A percentile compares a stretch with the other conserved stretches of the same genome.
phyloP scores from a whole-genome alignment of 2,329 filamentous ascomycete species.

The Nigrospora osmanthi region DNA sequence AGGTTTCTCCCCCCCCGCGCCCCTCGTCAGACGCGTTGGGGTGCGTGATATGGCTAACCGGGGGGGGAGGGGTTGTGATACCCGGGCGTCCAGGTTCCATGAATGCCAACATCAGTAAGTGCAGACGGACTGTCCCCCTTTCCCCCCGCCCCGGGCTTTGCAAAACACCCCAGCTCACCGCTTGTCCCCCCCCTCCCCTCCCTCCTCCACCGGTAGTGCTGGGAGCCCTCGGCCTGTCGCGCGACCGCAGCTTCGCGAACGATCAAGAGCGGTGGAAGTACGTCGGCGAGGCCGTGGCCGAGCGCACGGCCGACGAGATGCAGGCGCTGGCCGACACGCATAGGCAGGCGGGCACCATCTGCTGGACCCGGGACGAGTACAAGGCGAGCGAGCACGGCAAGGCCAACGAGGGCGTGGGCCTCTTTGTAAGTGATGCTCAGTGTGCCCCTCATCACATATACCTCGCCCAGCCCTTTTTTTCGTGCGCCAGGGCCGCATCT shows the following conservation, averaged over 20 bases:
- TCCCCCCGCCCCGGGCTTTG: too few relatives aligned
- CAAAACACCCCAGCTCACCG: too few relatives aligned
- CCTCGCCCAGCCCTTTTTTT: too few relatives aligned
- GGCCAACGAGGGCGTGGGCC: constrained; percentile 9
- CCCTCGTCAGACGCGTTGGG: too few relatives aligned
- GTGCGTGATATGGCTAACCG: too few relatives aligned
- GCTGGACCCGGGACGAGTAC: constrained; percentile 16
- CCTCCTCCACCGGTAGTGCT: not conserved
- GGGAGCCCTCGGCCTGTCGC: constrained; percentile 7
- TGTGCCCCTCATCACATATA: too few relatives aligned
- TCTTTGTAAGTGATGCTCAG: not conserved
- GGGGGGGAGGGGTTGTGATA: too few relatives aligned
- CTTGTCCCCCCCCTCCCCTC: too few relatives aligned
- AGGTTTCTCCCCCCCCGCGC: not conserved
- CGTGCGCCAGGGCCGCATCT: too few relatives aligned
- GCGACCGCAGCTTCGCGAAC: constrained; percentile 3
- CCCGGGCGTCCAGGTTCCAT: not conserved
- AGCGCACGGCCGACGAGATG: constrained; percentile 6
- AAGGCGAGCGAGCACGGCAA: constrained; percentile 17
- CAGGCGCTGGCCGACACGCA: constrained; percentile 9
- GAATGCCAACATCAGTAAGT: constrained; percentile 6
- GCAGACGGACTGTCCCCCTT: too few relatives aligned
- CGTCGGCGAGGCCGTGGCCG: not conserved
- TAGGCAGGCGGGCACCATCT: constrained; percentile 17
- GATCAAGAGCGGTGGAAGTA: constrained; percentile 2